These are phyloP conservation scores for Phaeosphaeria sp. DNA, from an alignment of 2,329 filamentous ascomycete genomes.

Conservation along the genomic window DNA sequence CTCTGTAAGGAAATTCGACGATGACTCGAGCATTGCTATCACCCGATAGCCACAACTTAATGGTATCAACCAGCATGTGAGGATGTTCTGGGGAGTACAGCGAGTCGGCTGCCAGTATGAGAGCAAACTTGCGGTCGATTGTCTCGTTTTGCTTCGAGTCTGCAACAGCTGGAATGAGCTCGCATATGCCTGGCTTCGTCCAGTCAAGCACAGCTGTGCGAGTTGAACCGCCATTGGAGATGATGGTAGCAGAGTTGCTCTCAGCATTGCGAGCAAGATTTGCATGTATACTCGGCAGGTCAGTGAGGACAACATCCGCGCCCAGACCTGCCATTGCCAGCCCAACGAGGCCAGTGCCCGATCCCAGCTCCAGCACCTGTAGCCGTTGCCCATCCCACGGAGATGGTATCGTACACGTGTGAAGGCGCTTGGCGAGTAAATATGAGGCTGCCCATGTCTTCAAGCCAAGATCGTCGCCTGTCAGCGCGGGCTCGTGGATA, in stretches of 20 bases:
- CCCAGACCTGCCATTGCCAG: constrained; percentile 79
- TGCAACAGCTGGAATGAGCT: constrained; percentile 17
- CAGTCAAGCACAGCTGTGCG: constrained; percentile 76
- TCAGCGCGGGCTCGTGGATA: constrained; percentile 86
- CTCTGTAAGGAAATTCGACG: constrained; percentile 81
- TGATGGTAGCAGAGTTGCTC: constrained; percentile 66
- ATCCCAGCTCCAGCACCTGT: constrained; percentile 76
- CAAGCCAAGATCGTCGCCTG: constrained; percentile 84
- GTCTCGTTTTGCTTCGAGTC: constrained; percentile 8
- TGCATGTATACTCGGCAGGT: constrained; percentile 80
- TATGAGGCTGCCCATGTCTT: constrained; percentile 97
- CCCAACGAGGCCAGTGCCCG: constrained; percentile 90
- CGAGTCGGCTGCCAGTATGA: constrained; percentile 85
- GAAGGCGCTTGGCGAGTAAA: constrained; percentile 77
- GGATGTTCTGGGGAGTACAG: constrained; percentile 89
- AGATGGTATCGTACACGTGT: constrained; percentile 34
- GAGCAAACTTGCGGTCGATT: constrained; percentile 46
- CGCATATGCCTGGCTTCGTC: constrained; percentile 63
- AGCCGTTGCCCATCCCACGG: constrained; percentile 3
- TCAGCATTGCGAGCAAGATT: constrained; percentile 80
- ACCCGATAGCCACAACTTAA: constrained; percentile 70
- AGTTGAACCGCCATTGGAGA: constrained; percentile 62
- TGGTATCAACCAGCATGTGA: constrained; percentile 71
- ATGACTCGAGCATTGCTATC: constrained; percentile 69
- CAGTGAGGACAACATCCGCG: constrained; percentile 75